Percentiles rank a stretch among this genome's conserved stretches.
phyloP scores from a whole-genome alignment of 2,329 filamentous ascomycete genomes.

The Corynespora cassiicola region DNA sequence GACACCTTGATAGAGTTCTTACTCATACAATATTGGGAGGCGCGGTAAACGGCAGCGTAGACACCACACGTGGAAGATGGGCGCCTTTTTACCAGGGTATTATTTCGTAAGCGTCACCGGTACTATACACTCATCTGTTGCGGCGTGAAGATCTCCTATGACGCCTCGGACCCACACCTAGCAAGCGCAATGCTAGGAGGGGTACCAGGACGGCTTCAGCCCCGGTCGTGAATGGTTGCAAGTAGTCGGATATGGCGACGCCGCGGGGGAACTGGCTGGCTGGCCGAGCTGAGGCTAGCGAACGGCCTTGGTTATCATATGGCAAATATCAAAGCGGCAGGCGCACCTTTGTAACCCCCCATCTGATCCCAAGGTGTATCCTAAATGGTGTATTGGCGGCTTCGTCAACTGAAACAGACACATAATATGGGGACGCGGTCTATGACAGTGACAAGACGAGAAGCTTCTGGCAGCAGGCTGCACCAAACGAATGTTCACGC shows the following conservation, averaged over 20 bases:
- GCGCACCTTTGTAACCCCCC: no score
- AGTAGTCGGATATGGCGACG: conserved; percentile 10
- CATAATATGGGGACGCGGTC: background rate
- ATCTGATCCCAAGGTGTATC: conserved; percentile 7
- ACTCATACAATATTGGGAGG: conserved; percentile 30
- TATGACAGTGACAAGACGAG: conserved; percentile 6
- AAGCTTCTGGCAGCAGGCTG: conserved; percentile 1
- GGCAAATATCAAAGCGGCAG: conserved; percentile 10
- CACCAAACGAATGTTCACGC: conserved; percentile 34
- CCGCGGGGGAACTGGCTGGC: conserved; percentile 10
- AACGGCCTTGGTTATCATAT: conserved; percentile 11
- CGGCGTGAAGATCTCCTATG: background rate
- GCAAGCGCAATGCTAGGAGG: no score
- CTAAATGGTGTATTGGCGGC: conserved; percentile 29
- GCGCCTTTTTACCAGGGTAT: conserved; percentile 7
- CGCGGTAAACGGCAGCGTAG: conserved; percentile 21
- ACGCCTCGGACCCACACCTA: no score
- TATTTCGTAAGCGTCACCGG: conserved; percentile 21
- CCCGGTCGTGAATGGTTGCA: no score
- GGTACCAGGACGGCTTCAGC: no score
- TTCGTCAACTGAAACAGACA: conserved; percentile 30
- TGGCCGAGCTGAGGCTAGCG: conserved; percentile 11
- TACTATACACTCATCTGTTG: conserved; percentile 6
- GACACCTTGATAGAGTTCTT: conserved; percentile 34
- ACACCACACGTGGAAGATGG: conserved; percentile 5